Evolutionary conservation across 116 monocot species (phyloP).

Genomic region (Dioscorea cayenensis): DNA sequence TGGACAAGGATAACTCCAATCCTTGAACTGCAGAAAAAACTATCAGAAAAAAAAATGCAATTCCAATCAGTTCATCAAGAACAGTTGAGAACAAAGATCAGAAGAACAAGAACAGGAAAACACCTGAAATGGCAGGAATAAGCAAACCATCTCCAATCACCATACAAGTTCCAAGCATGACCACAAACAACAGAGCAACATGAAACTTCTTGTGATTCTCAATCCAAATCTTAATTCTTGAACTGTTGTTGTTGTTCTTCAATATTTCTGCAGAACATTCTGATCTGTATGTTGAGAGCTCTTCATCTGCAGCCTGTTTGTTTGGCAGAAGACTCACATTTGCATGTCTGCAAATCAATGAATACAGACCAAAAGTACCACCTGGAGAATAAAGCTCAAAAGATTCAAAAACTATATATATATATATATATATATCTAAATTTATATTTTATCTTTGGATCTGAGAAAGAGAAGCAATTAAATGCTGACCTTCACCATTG

Average conservation of each 20-base stretch:
- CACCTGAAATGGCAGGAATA: slow-evolving; percentile 57
- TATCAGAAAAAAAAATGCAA: slow-evolving; percentile 10
- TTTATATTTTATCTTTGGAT: too few species aligned
- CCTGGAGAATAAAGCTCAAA: slow-evolving; percentile 12
- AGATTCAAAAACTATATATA: background rate
- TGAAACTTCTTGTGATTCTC: slow-evolving; percentile 59
- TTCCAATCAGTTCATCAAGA: background rate
- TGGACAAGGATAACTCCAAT: slow-evolving; percentile 49
- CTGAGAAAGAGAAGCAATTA: too few species aligned
- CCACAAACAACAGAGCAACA: slow-evolving; percentile 32
- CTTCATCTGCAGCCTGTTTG: slow-evolving; percentile 50
- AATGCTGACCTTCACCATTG: slow-evolving; percentile 44
- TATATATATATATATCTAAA: too few species aligned
- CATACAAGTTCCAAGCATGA: slow-evolving; percentile 72
- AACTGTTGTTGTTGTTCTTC: slow-evolving; percentile 7
- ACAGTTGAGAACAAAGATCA: background rate
- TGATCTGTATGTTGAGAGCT: slow-evolving; percentile 45
- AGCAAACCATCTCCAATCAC: slow-evolving; percentile 76
- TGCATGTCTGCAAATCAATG: slow-evolving; percentile 55
- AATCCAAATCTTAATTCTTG: slow-evolving; percentile 26
- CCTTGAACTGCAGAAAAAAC: slow-evolving; percentile 73
- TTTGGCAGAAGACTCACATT: slow-evolving; percentile 59
- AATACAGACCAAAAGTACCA: slow-evolving; percentile 66
- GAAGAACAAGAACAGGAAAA: background rate
- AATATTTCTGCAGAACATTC: slow-evolving; percentile 19